Evolutionary conservation across 768 basidiomycete species (phyloP), one percentile per base, ranked within the genome.

Genomic region (Dioszegia aurantiaca): DNA sequence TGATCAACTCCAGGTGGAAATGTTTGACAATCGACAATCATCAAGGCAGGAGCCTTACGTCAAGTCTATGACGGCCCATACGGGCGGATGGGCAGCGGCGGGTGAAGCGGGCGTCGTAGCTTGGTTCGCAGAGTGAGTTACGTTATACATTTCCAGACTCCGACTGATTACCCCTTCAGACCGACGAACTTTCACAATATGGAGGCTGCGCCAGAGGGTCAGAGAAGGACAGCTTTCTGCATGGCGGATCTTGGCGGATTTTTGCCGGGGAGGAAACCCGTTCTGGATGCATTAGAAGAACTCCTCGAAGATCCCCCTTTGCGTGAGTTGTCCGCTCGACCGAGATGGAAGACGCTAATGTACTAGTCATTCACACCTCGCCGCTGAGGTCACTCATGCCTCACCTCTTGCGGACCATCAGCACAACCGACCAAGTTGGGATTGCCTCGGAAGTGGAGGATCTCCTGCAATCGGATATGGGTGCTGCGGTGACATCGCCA

Each of bases 91-190:
- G 65, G 51, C 52, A 14, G 56, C 51, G 16, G 23, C 59, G 5
- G 69, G 62, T 46, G 61, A 58, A 57, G 62, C n/a, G 39, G 58
- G 21, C 21, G 48, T 59, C 19, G 54, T 52, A 2, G 31, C 56
- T 23, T 72, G 67, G 67, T 44, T 55, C 12, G 55, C 58, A 42
- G 70, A 72, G 69, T 71, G 39, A 64, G 69, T 56, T n/a, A 10
- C 14, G 21, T 31, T 24, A 19, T 16, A 19, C 9, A 36, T 3
- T 27, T 19, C 10, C 4, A 16, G 3, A 40, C 4, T 3, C 30
- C 23, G 39, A 23, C 51, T 40, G 36, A 53, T 26, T 3, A n/a
- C 19, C n/a, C n/a, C n/a, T 12, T 16, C 42, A 68, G 69, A 54
- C 55, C 65, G 1, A 51, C 60, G 21, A 69, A 59, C 39, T 67